Base-by-base conservation (phyloP, 2,329 filamentous ascomycete species). In the Dothidotthia symphoricarpi region DNA sequence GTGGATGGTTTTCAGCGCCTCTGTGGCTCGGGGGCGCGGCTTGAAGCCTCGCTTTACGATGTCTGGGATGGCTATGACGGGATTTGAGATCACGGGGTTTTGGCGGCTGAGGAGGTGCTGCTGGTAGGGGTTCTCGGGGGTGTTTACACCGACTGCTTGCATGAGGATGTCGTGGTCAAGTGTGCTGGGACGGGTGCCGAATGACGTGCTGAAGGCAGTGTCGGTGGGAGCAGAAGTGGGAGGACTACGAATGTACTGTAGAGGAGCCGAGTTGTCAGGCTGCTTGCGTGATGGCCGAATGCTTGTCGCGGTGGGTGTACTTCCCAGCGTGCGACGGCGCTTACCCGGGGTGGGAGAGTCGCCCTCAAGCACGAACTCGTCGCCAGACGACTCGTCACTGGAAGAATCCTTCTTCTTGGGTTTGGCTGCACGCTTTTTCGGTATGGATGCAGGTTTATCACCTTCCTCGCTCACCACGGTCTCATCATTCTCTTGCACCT, bases 71-170 rank as follows among this genome's bases (percentile, higher is more conserved):
- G 30, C 5, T 16, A 50, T 43, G 19, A 35, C 27, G 6, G 45
- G 39, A 6, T 39, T 35, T n/a, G 25, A 33, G 28, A 46, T 19
- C 2, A 42, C 17, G 8, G 44, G 41, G 17, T 41, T 28, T 3
- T 36, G 30, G 12, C 49, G 41, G 25, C 43, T 36, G 2, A 53
- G 33, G 3, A 53, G 34, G 34, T 50, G 49, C 9, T 38, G 29
- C 13, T 38, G 24, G 32, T 45, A 49, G 3, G 35, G 39, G 19
- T 38, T 45, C 5, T 9, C 8, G 7, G 19, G 7, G 1, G 41
- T 45, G 16, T 45, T 41, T 4, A 45, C 41, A 10, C 27, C 38
- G n/a, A 13, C 5, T 24, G 12, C 16, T 24, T 15, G 31, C 19
- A 24, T 19, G 19, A 33, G 17, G 19, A 22, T 22, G 19, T 22